Conservation (phyloP, 352 stramenopile genomes). For the Globisporangium sylvaticum region DNA sequence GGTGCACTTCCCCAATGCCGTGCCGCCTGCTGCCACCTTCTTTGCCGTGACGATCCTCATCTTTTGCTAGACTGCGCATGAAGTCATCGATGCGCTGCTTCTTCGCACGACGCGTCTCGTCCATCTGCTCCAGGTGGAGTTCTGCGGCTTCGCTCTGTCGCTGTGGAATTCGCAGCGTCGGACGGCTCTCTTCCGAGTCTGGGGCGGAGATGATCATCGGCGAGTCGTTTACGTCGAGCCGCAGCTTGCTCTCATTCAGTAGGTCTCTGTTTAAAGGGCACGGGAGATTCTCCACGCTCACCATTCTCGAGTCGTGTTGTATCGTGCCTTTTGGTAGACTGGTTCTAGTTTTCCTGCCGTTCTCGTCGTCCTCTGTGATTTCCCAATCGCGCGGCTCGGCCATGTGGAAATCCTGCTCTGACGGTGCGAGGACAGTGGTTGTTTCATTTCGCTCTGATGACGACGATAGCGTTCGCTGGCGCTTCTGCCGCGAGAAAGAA, state of each 20-base stretch:
- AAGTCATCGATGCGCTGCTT: slow-evolving; percentile 77
- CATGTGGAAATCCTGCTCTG: slow-evolving; percentile 56
- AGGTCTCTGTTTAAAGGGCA: slow-evolving; percentile 70
- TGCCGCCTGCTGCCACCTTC: slow-evolving; percentile 75
- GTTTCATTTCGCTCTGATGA: not conserved
- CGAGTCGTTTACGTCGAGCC: slow-evolving; percentile 82
- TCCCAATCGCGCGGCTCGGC: slow-evolving; percentile 71
- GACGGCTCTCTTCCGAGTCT: slow-evolving; percentile 74
- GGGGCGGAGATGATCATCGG: slow-evolving; percentile 68
- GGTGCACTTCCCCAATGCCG: slow-evolving; percentile 78
- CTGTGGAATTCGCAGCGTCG: slow-evolving; percentile 77
- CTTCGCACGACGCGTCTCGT: slow-evolving; percentile 71
- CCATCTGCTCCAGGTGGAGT: slow-evolving; percentile 60
- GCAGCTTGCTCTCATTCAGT: slow-evolving; percentile 60
- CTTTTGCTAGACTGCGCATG: slow-evolving; percentile 74
- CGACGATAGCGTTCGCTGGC: not conserved
- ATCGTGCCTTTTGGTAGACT: not conserved
- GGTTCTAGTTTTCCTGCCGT: not conserved
- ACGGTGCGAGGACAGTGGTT: too few species aligned
- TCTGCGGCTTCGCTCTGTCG: slow-evolving; percentile 75
- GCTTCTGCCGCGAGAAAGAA: not conserved
- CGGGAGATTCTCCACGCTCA: slow-evolving; percentile 11
- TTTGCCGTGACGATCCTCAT: slow-evolving; percentile 50
- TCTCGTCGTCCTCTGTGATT: slow-evolving; percentile 26
- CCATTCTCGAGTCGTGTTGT: not conserved